Evolutionary conservation across 345 rosid genomes (phyloP).

Genomic region (Cochlearia excelsa): DNA sequence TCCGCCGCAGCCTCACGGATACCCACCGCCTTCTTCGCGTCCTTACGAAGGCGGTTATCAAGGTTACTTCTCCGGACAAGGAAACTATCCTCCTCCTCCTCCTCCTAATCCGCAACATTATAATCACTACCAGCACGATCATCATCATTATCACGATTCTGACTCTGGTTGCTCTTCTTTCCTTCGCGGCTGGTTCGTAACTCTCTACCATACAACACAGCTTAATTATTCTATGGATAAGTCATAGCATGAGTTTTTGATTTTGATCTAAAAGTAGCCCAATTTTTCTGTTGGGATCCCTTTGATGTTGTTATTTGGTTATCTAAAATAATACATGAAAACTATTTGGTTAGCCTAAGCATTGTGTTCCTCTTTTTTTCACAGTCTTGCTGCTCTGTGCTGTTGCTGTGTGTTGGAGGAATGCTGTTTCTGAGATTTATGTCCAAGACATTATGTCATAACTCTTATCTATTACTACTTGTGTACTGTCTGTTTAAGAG

Average conservation of each 20-base stretch:
- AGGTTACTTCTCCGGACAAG: slow-evolving; percentile 60
- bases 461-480: no score
- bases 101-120: slow-evolving; percentile 39
- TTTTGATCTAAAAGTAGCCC: no score
- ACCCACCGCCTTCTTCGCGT: slow-evolving; percentile 41
- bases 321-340: no score
- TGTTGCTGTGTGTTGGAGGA: slow-evolving; percentile 44
- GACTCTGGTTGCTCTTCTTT: slow-evolving; percentile 52
- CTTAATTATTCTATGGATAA: no score
- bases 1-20: slow-evolving; percentile 21
- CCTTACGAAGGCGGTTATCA: slow-evolving; percentile 65
- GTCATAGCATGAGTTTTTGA: no score
- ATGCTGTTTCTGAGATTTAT: slow-evolving; percentile 28
- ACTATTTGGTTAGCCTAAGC: no score
- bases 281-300: no score
- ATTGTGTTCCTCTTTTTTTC: no score
- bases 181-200: slow-evolving; percentile 58
- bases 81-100: slow-evolving; percentile 45
- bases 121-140: slow-evolving; percentile 44
- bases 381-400: slow-evolving; percentile 43
- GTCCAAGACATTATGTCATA: no score
- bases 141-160: slow-evolving; percentile 41
- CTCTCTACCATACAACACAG: not conserved
- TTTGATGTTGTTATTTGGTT: no score
- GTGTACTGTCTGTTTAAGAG: no score